A percentile compares a stretch with the other conserved stretches of the same genome.
Conservation (phyloP, 345 rosid species). For the Clausena lansium region DNA sequence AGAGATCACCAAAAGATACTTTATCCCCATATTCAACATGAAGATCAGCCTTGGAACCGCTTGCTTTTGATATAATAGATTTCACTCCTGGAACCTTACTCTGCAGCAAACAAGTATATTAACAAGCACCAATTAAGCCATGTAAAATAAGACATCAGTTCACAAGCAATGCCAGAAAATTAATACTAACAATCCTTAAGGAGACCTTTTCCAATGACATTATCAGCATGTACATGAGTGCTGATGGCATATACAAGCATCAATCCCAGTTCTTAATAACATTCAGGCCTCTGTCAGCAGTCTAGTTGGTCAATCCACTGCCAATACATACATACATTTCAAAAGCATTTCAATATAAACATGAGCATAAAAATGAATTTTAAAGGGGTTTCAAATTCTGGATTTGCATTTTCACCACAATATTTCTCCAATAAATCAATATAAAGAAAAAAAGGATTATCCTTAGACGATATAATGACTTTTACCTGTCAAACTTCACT, state of each 20-base stretch:
- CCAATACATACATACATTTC: background rate
- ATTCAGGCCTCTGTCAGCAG: constrained; percentile 77
- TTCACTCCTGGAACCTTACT: constrained; percentile 57
- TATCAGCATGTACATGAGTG: constrained; percentile 99
- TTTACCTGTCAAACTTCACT: too few relatives aligned
- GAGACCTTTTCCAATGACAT: constrained; percentile 87
- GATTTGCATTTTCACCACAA: background rate
- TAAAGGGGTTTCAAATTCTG: background rate
- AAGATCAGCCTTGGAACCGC: constrained; percentile 79
- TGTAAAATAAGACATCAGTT: background rate
- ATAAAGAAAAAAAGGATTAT: too few relatives aligned
- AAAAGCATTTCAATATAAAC: background rate
- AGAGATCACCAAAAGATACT: constrained; percentile 60
- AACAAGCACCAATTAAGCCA: background rate
- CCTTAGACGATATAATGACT: too few relatives aligned
- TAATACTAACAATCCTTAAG: constrained; percentile 49
- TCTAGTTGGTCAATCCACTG: constrained; percentile 87
- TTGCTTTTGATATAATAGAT: constrained; percentile 77
- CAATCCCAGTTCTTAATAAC: constrained; percentile 66
- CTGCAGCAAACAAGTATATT: constrained; percentile 32
- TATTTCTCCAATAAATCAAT: too few relatives aligned
- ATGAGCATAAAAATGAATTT: background rate
- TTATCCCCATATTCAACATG: constrained; percentile 66
- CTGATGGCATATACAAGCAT: constrained; percentile 82
- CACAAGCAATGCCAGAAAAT: background rate